Evolutionary conservation across 1,139 yeast species (phyloP), one percentile per base, ranked within the genome.

Genomic region (Citeromyces hawaiiensis): DNA sequence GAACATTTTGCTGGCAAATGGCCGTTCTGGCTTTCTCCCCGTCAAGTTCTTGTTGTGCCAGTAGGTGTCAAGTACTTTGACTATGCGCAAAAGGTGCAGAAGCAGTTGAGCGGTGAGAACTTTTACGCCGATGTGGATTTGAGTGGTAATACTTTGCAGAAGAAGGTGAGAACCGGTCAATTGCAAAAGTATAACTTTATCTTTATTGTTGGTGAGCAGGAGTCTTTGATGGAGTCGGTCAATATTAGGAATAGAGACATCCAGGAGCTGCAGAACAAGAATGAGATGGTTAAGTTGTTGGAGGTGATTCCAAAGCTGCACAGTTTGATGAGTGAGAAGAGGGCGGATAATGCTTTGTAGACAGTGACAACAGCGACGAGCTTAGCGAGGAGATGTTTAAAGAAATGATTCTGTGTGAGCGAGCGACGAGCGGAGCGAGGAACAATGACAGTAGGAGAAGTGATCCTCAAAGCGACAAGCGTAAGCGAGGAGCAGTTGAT

Each of bases 21-120:
- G 97, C 98, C 98, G 54, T 82, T 91, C 72, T 91, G 98, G 98
- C 70, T 91, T 55, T 87, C 96, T 27, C 98, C 98, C 55, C 83
- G 97, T 70, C 98, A 91, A 66, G 70, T 87, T 43, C 69, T 87
- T 55, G 91, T 91, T 54, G 88, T 91, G 29, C 98, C 98, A 50
- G 95, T 91, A 52, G 96, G 96, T 54, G 93, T 83, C 48, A 85
- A 85, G 60, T 88, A 81, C 68, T 76, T 70, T 56, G 94, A 79
- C 47, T 91, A 91, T 56, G 97, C 96, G 38, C 78, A 80, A 59
- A 66, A 74, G 51, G 82, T 88, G 46, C 77, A 79, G 54, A 75
- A 82, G 56, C 62, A 62, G 50, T 71, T 91, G 60, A 76, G 76
- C 44, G 70, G 71, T 40, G 66, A 68, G 47, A 85, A 85, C 36